Evolutionary conservation across 768 basidiomycete species (phyloP).

Genomic region (Rhodotorula paludigena): DNA sequence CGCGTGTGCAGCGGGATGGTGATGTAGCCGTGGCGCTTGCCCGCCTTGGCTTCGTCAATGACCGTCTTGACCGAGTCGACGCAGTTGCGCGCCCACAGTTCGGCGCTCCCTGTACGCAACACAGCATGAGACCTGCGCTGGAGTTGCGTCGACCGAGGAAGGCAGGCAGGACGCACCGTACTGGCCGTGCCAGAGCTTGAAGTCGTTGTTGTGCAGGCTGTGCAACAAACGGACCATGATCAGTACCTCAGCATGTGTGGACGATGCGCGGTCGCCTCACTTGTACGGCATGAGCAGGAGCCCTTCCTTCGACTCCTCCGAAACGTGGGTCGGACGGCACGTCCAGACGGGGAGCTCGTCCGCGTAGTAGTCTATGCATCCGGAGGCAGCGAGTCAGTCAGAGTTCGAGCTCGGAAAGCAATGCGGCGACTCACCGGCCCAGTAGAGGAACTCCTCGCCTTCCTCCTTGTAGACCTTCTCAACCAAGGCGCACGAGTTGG

Average conservation of each 20-base stretch:
- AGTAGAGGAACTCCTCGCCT: constrained; percentile 39
- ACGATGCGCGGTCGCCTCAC: constrained; percentile 32
- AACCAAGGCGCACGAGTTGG: constrained; percentile 37
- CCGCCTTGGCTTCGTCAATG: constrained; percentile 39
- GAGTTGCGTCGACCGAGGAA: too few species aligned
- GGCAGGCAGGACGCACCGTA: constrained; percentile 40
- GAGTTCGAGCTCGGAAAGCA: not conserved
- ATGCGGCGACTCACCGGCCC: constrained; percentile 1
- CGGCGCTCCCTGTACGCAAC: too few species aligned
- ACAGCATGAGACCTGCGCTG: too few species aligned
- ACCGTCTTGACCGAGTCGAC: constrained; percentile 34
- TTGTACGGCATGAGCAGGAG: constrained; percentile 43
- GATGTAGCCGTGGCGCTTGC: constrained; percentile 35
- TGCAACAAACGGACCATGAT: not conserved
- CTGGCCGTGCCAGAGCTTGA: constrained; percentile 41
- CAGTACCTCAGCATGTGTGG: constrained; percentile 20
- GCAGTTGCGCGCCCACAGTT: constrained; percentile 40
- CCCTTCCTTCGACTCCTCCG: constrained; percentile 15
- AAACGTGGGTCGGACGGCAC: too few species aligned
- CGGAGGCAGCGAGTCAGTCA: not conserved
- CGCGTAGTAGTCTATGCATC: constrained; percentile 38
- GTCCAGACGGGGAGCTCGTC: constrained; percentile 44
- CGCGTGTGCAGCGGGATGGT: constrained; percentile 41
- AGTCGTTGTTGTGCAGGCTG: constrained; percentile 41
- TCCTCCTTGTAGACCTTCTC: constrained; percentile 43